Evolutionary conservation across 148 eudicot genomes (phyloP).

Genomic region (Persicaria tinctoria): DNA sequence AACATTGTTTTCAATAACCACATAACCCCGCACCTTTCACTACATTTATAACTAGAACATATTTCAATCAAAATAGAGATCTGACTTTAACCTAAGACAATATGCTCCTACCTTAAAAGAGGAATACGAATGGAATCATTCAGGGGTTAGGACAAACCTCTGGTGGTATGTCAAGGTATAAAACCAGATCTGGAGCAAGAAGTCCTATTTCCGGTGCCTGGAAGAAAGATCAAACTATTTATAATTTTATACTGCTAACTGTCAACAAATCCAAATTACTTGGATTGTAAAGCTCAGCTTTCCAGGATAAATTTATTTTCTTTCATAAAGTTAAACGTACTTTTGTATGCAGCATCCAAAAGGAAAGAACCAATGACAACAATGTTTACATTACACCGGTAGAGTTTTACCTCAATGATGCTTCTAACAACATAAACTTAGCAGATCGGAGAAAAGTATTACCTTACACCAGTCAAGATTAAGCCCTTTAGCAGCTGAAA

Average conservation of each 20-base stretch:
- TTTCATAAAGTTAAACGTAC: not conserved
- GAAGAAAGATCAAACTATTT: slow-evolving; percentile 10
- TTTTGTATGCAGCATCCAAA: not conserved
- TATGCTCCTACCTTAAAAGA: not conserved
- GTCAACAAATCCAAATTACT: not conserved
- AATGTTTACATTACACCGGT: not conserved
- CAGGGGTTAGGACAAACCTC: slow-evolving; percentile 38
- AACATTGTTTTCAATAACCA: not conserved
- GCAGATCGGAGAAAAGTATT: not conserved
- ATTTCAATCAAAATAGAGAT: not conserved
- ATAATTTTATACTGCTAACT: not conserved
- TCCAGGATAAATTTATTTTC: not conserved
- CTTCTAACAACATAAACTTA: not conserved
- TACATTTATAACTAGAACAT: not conserved
- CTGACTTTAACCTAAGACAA: not conserved
- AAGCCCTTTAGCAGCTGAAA: slow-evolving; percentile 95
- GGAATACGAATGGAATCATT: not conserved
- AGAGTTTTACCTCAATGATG: not conserved
- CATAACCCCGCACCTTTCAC: not conserved
- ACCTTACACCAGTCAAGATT: slow-evolving; percentile 97
- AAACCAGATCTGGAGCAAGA: slow-evolving; percentile 86
- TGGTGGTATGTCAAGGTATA: slow-evolving; percentile 88
- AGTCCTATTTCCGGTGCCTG: slow-evolving; percentile 93
- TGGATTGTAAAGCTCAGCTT: not conserved
- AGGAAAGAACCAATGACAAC: not conserved